These are phyloP conservation scores for Pseudocercospora macadamiae DNA, from an alignment of 2,329 filamentous ascomycete species.

Conservation along the genomic window DNA sequence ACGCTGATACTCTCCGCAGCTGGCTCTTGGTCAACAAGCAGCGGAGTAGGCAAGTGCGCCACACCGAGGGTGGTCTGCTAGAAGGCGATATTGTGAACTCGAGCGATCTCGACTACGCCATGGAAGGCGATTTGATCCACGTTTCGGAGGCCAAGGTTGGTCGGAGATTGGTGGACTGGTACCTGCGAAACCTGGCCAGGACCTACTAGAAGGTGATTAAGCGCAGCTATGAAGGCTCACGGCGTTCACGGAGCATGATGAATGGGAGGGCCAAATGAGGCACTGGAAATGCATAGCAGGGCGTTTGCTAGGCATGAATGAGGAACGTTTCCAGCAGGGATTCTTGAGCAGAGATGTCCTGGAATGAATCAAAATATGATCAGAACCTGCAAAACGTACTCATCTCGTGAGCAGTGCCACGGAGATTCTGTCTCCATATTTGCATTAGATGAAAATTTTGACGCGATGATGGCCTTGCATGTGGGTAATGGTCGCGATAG, in stretches of 20 bases:
- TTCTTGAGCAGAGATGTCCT: background rate
- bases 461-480: too few species aligned
- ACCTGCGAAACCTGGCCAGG: constrained; percentile 92
- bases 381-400: background rate
- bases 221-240: background rate
- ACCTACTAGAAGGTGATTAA: constrained; percentile 68
- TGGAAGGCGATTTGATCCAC: constrained; percentile 96
- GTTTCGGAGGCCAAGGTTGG: constrained; percentile 99
- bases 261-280: constrained; percentile 8
- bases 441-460: too few species aligned
- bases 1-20: constrained; percentile 91
- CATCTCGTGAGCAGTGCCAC: too few species aligned
- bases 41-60: constrained; percentile 92
- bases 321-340: background rate
- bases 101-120: constrained; percentile 94
- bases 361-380: background rate
- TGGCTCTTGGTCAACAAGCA: constrained; percentile 99
- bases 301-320: constrained; percentile 18
- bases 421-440: too few species aligned
- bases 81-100: constrained; percentile 92
- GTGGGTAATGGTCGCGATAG: too few species aligned
- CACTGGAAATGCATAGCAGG: constrained; percentile 19
- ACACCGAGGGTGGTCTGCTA: constrained; percentile 84
- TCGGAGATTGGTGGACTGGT: constrained; percentile 97
- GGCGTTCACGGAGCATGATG: constrained; percentile 21